Conservation (phyloP, 208 protist species). For the Lotmaria passim region DNA sequence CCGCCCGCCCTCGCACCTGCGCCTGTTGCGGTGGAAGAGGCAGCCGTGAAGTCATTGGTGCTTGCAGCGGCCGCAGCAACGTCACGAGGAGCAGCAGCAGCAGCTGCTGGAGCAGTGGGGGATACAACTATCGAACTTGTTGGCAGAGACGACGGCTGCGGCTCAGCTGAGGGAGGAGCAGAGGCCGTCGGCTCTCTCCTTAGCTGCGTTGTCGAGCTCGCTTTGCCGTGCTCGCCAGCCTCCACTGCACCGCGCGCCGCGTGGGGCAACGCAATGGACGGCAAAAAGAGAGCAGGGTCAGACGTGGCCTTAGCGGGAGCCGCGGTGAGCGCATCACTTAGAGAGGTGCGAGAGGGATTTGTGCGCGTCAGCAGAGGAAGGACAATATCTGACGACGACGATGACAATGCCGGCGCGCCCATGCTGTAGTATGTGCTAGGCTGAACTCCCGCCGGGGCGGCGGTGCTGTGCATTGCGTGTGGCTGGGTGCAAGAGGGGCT, state of each 20-base stretch:
- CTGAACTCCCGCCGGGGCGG: no score
- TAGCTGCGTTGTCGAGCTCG: no score
- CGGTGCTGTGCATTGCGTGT: no score
- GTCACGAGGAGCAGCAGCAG: neutral
- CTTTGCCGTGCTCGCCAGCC: no score
- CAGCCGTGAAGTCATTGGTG: no score
- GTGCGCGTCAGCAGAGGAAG: slow-evolving; percentile 22
- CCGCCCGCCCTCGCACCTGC: neutral
- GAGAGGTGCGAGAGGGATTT: neutral
- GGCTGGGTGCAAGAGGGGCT: no score
- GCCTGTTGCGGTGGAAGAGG: neutral
- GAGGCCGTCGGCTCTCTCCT: no score
- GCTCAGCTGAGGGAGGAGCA: no score
- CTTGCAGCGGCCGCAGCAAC: neutral
- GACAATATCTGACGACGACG: neutral
- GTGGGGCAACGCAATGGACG: no score
- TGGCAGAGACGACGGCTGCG: neutral
- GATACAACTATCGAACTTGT: neutral
- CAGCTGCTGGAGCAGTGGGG: neutral
- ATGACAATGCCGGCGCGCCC: no score
- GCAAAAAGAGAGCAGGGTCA: neutral
- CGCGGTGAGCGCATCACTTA: neutral
- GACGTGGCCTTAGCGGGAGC: neutral
- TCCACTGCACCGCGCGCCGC: no score
- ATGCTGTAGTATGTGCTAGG: no score